These are phyloP conservation scores for Tolypocladium nubicola DNA, from an alignment of 2,329 filamentous ascomycete genomes.

Conservation along the genomic window DNA sequence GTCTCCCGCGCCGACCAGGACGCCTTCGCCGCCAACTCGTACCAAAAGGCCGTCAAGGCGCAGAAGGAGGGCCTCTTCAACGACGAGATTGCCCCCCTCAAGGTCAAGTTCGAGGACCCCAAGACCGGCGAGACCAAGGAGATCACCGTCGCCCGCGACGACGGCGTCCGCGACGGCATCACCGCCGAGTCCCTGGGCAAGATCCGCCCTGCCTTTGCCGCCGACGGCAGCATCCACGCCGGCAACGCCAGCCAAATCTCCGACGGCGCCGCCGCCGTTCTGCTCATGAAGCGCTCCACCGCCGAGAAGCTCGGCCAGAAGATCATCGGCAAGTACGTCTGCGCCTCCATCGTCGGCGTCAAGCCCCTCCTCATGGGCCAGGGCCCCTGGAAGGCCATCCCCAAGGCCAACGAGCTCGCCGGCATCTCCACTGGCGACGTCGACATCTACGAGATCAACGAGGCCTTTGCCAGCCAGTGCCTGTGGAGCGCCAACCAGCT, in stretches of 20 bases:
- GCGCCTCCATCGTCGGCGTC: slow-evolving; percentile 77
- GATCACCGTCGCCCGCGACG: slow-evolving; percentile 75
- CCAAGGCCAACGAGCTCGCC: slow-evolving; percentile 78
- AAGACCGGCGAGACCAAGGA: slow-evolving; percentile 80
- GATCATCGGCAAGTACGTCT: slow-evolving; percentile 87
- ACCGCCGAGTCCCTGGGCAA: slow-evolving; percentile 83
- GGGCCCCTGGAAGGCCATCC: slow-evolving; percentile 92
- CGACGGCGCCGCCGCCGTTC: slow-evolving; percentile 87
- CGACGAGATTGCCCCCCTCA: slow-evolving; percentile 80
- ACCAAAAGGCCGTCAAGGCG: slow-evolving; percentile 79
- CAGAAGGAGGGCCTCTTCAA: slow-evolving; percentile 86
- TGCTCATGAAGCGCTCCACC: slow-evolving; percentile 89
- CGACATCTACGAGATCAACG: slow-evolving; percentile 98
- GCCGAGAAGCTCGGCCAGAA: slow-evolving; percentile 80
- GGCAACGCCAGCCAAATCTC: slow-evolving; percentile 95
- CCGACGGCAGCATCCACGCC: slow-evolving; percentile 88
- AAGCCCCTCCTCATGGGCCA: slow-evolving; percentile 92
- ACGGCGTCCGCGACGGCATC: slow-evolving; percentile 76
- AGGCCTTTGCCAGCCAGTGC: slow-evolving; percentile 94
- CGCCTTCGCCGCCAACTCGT: slow-evolving; percentile 85
- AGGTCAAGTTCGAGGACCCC: slow-evolving; percentile 78
- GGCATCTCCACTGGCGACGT: slow-evolving; percentile 83
- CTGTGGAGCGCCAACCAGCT: slow-evolving; percentile 89
- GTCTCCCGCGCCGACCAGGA: slow-evolving; percentile 70
- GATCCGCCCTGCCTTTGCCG: slow-evolving; percentile 82